Base-by-base conservation (phyloP, 805 yeast species). In the Saturnispora ahearnii region DNA sequence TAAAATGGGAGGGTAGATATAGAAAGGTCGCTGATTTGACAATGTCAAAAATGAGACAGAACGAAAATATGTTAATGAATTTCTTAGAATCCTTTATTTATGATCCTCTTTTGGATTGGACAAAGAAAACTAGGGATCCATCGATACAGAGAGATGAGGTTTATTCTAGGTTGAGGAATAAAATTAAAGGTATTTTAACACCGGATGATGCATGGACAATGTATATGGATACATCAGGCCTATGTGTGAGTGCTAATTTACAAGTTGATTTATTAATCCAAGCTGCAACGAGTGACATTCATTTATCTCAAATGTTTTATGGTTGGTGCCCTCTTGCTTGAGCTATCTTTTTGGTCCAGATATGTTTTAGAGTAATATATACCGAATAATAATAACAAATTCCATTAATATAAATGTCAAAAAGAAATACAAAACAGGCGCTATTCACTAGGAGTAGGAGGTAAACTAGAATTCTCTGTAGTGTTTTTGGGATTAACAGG, bases 91-190 rank as follows among this genome's bases (percentile, higher is more conserved):
- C 96, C 0, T 87, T 93, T 62, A 71, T 93, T 53, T 87, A 93
- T 62, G 99, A 93, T 65, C 96, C 96, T 1, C 82, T 88, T 49
- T 81, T 87, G 64, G 95, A 87, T 57, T 84, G 90, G 88, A 74
- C 61, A 43, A 61, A 60, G 15, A 57, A 58, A 42, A 34, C 50
- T n/a, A 40, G n/a, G 11, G 73, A 34, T 62, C 67, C 26, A 56
- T 30, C 46, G 3, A 33, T 30, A 61, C 52, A 58, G 59, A 59
- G 69, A 67, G 55, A 67, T 73, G 70, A 53, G 69, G 93, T 93
- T 4, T 69, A 89, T 60, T 74, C 79, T 22, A 78, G 80, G 3
- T 81, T 89, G 36, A 71, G 95, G 53, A 75, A 87, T 55, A 90
- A 90, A 60, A 79, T 91, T 44, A 74, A 93, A 59, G 97, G 97